These are phyloP conservation scores for Malus hybrid DNA, from an alignment of 331 rosid genomes.

Conservation along the genomic window DNA sequence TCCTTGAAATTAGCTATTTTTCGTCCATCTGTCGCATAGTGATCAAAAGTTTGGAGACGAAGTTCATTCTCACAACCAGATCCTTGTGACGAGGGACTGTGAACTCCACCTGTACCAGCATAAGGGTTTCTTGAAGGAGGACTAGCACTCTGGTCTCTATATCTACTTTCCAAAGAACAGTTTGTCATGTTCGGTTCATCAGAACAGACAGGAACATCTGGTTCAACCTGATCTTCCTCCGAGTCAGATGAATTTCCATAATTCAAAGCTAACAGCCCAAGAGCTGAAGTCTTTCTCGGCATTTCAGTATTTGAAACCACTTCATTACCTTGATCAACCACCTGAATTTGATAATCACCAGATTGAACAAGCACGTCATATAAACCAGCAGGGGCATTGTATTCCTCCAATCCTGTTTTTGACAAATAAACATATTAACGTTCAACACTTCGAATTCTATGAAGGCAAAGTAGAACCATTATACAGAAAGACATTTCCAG, in stretches of 20 bases:
- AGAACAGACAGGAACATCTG: slow-evolving; percentile 25
- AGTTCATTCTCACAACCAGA: slow-evolving; percentile 24
- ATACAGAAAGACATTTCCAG: background rate
- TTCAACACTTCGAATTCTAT: background rate
- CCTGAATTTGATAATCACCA: slow-evolving; percentile 19
- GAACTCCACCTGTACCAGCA: slow-evolving; percentile 19
- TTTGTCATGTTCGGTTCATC: slow-evolving; percentile 20
- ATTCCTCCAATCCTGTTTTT: slow-evolving; percentile 37
- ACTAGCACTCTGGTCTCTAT: slow-evolving; percentile 32
- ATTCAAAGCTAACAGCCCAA: slow-evolving; percentile 61
- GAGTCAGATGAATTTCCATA: slow-evolving; percentile 83
- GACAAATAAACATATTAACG: background rate
- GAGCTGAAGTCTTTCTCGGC: slow-evolving; percentile 47
- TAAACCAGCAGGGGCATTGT: slow-evolving; percentile 24
- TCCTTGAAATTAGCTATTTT: slow-evolving; percentile 19
- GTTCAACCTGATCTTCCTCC: slow-evolving; percentile 59
- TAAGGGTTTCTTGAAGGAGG: slow-evolving; percentile 27
- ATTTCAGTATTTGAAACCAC: slow-evolving; percentile 27
- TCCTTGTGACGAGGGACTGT: slow-evolving; percentile 11
- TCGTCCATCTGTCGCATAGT: slow-evolving; percentile 23
- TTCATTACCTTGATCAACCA: slow-evolving; percentile 26
- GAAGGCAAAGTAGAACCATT: background rate
- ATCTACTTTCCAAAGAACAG: slow-evolving; percentile 32
- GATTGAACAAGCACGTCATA: slow-evolving; percentile 44
- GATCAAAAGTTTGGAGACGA: slow-evolving; percentile 13